Evolutionary conservation across 257 asterid genomes (phyloP).

Genomic region (Misopates orontium): DNA sequence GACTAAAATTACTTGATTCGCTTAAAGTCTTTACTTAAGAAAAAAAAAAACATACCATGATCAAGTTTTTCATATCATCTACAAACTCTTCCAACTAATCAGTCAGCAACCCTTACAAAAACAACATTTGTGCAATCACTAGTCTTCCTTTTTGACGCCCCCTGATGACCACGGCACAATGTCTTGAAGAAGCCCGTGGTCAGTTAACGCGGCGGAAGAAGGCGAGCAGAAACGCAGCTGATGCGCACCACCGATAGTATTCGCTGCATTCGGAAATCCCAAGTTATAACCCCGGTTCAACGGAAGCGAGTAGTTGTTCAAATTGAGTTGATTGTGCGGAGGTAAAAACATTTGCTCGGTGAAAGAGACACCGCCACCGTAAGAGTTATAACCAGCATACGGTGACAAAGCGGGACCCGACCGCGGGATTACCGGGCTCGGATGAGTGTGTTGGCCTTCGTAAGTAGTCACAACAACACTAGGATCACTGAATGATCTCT

Average conservation of each 20-base stretch:
- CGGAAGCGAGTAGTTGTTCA: slow-evolving; percentile 26
- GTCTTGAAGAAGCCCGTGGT: slow-evolving; percentile 61
- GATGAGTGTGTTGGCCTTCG: slow-evolving; percentile 81
- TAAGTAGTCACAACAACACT: slow-evolving; percentile 66
- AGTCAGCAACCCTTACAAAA: slow-evolving; percentile 13
- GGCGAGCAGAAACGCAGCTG: slow-evolving; percentile 33
- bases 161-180: slow-evolving; percentile 47
- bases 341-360: slow-evolving; percentile 20
- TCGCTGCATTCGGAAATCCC: slow-evolving; percentile 2
- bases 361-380: slow-evolving; percentile 4
- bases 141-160: slow-evolving; percentile 35
- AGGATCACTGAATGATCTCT: slow-evolving; percentile 59
- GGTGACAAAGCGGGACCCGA: slow-evolving; percentile 22
- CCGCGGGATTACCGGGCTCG: slow-evolving; percentile 48
- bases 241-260: slow-evolving; percentile 1
- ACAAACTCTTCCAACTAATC: slow-evolving; percentile 5
- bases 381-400: not conserved
- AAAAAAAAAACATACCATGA: slow-evolving; percentile 15
- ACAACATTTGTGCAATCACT: not conserved
- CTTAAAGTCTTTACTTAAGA: slow-evolving; percentile 9
- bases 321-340: slow-evolving; percentile 14
- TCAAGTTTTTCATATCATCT: slow-evolving; percentile 28
- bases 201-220: slow-evolving; percentile 24
- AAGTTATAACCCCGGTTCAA: slow-evolving; percentile 16
- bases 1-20: too few relatives aligned